Percentiles rank a stretch among this genome's conserved stretches.
Evolutionary conservation across 1,139 yeast species (phyloP).

Genomic region (Zhuliangozyma parablackwelliae): DNA sequence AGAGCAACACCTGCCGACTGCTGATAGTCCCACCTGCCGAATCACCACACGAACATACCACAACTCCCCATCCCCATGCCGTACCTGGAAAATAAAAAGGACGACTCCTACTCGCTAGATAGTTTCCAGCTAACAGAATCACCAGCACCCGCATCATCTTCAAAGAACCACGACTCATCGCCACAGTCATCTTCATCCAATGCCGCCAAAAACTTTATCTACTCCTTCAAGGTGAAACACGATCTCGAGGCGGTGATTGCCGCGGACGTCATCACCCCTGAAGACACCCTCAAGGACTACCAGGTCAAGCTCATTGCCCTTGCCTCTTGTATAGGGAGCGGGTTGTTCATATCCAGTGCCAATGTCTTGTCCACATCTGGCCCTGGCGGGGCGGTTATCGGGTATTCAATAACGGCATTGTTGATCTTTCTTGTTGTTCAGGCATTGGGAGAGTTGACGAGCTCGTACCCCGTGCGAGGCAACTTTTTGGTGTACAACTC

Average conservation of each 20-base stretch:
- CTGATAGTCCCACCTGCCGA: no score
- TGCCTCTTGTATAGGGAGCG: conserved; percentile 77
- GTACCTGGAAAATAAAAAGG: conserved; percentile 5
- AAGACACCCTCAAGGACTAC: conserved; percentile 22
- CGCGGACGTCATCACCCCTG: conserved; percentile 9
- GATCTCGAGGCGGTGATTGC: conserved; percentile 9
- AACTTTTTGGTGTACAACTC: conserved; percentile 37
- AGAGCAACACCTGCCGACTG: no score
- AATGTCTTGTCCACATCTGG: conserved; percentile 51
- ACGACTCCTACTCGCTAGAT: conserved; percentile 8
- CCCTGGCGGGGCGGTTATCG: conserved; percentile 61
- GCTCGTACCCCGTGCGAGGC: conserved; percentile 40
- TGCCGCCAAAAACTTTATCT: conserved; percentile 2
- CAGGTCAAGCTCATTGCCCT: conserved; percentile 64
- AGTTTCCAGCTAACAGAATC: conserved; percentile 6
- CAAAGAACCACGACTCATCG: conserved; percentile 1
- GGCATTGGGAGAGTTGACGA: conserved; percentile 38
- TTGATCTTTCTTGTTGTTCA: conserved; percentile 32
- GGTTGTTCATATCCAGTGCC: conserved; percentile 31
- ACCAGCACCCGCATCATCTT: neutral
- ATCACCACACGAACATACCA: no score
- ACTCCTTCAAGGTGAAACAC: conserved; percentile 9
- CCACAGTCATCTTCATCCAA: neutral
- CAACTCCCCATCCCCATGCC: no score
- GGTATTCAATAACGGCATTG: conserved; percentile 32